Evolutionary conservation across 106 monocot genomes (phyloP).

Genomic region (Acorus gramineus): DNA sequence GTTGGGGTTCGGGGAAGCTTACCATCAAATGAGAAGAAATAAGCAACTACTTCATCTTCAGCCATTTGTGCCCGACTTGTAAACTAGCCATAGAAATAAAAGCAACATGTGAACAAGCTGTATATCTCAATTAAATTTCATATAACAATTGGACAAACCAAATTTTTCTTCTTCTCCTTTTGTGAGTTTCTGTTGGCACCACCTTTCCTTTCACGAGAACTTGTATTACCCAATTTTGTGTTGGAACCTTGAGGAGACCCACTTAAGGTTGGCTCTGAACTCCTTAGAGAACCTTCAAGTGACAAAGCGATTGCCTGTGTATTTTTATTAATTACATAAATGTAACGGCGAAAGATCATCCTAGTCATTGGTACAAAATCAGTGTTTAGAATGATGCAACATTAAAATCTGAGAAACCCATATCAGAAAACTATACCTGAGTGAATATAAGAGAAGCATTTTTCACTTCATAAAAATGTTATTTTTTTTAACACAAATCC

Average conservation of each 20-base stretch:
- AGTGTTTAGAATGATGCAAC: too few species aligned
- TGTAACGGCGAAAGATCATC: background rate
- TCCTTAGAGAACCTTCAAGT: conserved; percentile 25
- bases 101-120: background rate
- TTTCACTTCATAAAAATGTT: background rate
- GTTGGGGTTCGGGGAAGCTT: background rate
- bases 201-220: conserved; percentile 10
- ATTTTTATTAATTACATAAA: background rate
- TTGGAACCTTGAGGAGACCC: conserved; percentile 6
- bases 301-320: conserved; percentile 79
- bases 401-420: too few species aligned
- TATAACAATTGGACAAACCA: background rate
- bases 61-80: conserved; percentile 44
- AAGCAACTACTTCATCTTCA: conserved; percentile 76
- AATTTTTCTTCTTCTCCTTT: conserved; percentile 22
- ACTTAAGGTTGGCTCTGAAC: background rate
- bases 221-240: conserved; percentile 8
- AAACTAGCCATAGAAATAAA: background rate
- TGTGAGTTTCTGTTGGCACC: conserved; percentile 1
- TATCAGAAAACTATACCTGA: too few species aligned
- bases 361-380: background rate
- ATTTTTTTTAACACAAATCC: background rate
- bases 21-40: conserved; percentile 86
- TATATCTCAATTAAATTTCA: background rate
- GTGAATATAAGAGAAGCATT: background rate